Conservation (phyloP, 139 green algal genomes). For the Limnomonas spitsbergensis region DNA sequence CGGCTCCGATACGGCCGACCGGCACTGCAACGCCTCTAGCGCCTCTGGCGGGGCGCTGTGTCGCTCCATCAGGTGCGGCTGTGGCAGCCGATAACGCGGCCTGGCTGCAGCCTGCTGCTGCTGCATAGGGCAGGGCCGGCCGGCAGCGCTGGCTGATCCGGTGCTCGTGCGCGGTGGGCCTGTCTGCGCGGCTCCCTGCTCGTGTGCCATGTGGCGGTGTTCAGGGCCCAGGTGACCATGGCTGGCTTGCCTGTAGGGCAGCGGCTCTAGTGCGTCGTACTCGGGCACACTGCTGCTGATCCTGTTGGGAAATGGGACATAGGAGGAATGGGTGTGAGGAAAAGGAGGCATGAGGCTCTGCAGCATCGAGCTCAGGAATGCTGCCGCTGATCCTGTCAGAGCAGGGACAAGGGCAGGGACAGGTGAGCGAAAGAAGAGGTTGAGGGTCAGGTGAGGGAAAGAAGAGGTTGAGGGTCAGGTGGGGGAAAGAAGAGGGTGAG, state of each 20-base stretch:
- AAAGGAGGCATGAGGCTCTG: not conserved
- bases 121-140: too few relatives aligned
- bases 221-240: not conserved
- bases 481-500: too few relatives aligned
- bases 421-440: not conserved
- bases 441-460: too few relatives aligned
- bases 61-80: not conserved
- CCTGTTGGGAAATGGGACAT: not conserved
- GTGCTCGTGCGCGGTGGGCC: too few relatives aligned
- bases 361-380: not conserved
- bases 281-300: not conserved
- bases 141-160: too few relatives aligned
- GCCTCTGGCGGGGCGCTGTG: not conserved
- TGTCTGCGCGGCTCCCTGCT: not conserved
- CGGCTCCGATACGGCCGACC: too few relatives aligned
- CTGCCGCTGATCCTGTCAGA: not conserved
- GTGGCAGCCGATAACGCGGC: too few relatives aligned
- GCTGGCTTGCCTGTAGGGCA: not conserved
- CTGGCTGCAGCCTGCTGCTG: too few relatives aligned
- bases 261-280: not conserved
- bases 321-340: not conserved
- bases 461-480: too few relatives aligned
- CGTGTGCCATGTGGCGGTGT: not conserved
- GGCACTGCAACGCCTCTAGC: not conserved
- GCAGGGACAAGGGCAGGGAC: not conserved